Percentiles rank a stretch among this genome's conserved stretches.
Conservation (phyloP, 371 early-diverging fungal species). For the Conidiobolus incongruus region DNA sequence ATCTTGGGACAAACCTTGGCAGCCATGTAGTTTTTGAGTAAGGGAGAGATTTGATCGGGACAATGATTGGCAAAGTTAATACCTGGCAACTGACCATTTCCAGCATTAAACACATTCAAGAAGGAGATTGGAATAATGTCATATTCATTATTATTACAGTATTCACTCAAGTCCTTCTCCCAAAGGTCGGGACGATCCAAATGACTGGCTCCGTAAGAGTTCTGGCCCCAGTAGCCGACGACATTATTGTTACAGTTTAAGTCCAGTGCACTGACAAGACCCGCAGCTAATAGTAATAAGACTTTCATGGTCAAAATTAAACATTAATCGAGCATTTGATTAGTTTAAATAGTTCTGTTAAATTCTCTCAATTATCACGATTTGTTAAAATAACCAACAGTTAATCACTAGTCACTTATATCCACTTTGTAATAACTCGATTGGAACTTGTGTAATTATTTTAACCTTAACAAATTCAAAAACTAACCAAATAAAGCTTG, state of each 20-base stretch:
- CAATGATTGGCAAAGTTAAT: slow-evolving; percentile 39
- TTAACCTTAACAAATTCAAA: too few relatives aligned
- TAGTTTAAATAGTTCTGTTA: too few relatives aligned
- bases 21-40: slow-evolving; percentile 26
- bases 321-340: background rate
- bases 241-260: slow-evolving; percentile 13
- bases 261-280: background rate
- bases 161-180: slow-evolving; percentile 19
- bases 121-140: slow-evolving; percentile 34
- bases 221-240: slow-evolving; percentile 28
- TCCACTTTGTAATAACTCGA: too few relatives aligned
- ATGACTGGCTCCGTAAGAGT: slow-evolving; percentile 12
- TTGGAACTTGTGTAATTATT: too few relatives aligned
- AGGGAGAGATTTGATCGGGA: slow-evolving; percentile 13
- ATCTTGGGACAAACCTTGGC: slow-evolving; percentile 31
- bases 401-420: too few relatives aligned
- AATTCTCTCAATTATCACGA: too few relatives aligned
- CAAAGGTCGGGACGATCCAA: slow-evolving; percentile 4
- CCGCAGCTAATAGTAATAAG: too few relatives aligned
- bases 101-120: slow-evolving; percentile 30
- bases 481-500: too few relatives aligned
- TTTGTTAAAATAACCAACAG: too few relatives aligned
- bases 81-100: slow-evolving; percentile 14
- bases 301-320: background rate
- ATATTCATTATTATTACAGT: slow-evolving; percentile 25